These are phyloP conservation scores for Acanthamoeba lenticulata DNA, from an alignment of 208 protist species.

Conservation along the genomic window DNA sequence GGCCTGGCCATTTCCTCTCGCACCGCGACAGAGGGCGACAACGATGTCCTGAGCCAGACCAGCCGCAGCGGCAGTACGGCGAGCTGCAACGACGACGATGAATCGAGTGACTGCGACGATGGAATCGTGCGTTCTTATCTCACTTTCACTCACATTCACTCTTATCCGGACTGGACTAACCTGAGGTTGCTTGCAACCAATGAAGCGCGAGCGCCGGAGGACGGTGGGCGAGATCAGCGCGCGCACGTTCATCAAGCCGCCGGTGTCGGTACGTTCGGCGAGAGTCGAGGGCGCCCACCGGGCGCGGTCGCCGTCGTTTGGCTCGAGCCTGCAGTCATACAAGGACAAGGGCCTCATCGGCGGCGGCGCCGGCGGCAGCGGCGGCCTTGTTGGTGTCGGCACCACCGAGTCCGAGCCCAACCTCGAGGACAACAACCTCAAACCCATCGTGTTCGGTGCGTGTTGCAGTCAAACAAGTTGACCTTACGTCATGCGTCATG, in stretches of 20 bases:
- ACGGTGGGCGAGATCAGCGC: neutral
- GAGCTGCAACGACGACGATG: neutral
- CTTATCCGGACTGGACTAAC: neutral
- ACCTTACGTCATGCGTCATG: neutral
- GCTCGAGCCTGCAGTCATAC: neutral
- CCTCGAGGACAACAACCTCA: neutral
- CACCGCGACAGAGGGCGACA: neutral
- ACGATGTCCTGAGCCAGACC: neutral
- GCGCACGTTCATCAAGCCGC: neutral
- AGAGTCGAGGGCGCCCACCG: neutral
- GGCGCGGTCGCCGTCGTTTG: constrained; percentile 16
- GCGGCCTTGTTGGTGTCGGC: too few species aligned
- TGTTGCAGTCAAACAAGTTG: neutral
- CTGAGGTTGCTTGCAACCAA: neutral
- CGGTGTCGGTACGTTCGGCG: neutral
- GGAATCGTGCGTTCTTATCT: neutral
- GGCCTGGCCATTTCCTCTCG: neutral
- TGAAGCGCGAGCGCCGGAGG: neutral
- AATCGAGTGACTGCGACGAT: neutral
- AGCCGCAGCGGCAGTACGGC: too few species aligned
- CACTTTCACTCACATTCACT: neutral
- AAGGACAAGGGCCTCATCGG: neutral
- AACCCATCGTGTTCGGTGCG: neutral
- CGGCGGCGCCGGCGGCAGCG: neutral
- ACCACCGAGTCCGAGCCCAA: neutral